A percentile compares a stretch with the other conserved stretches of the same genome.
These are phyloP conservation scores for Hsuehochloa calcarea DNA, from an alignment of 176 grass and related monocot species.

Conservation along the genomic window DNA sequence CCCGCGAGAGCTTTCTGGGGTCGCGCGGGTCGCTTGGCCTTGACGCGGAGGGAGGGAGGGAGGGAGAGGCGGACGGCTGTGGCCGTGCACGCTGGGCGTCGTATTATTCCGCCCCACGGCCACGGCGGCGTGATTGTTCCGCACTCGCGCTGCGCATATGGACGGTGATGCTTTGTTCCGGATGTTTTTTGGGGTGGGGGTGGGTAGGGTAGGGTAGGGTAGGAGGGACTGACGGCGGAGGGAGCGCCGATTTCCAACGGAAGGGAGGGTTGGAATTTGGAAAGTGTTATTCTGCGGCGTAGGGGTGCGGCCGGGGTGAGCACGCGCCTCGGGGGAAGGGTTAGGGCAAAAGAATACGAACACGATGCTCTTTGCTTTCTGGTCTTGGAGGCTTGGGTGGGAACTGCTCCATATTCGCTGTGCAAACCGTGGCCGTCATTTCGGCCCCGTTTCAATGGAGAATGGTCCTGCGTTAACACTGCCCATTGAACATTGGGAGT, in stretches of 20 bases:
- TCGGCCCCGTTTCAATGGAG: neutral
- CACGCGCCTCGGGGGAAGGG: neutral
- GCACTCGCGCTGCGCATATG: neutral
- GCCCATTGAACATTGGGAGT: neutral
- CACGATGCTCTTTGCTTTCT: neutral
- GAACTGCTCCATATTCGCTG: neutral
- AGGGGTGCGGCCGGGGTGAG: neutral
- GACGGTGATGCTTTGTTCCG: neutral
- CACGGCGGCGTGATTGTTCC: neutral
- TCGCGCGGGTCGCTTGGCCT: constrained; percentile 23
- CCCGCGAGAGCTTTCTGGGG: neutral
- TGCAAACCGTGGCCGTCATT: neutral
- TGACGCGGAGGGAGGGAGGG: constrained; percentile 17
- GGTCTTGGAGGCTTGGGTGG: neutral
- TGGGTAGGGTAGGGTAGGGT: too few species aligned
- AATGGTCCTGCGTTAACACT: neutral
- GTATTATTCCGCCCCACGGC: neutral
- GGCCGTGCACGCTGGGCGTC: too few species aligned
- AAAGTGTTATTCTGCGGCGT: neutral
- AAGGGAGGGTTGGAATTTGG: neutral
- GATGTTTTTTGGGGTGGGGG: too few species aligned
- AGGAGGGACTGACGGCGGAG: neutral
- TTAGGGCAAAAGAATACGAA: neutral
- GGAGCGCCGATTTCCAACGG: neutral
- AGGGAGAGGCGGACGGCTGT: too few species aligned